Evolutionary conservation across 495 filamentous ascomycete genomes (phyloP).

Genomic region (Neurospora sp.): DNA sequence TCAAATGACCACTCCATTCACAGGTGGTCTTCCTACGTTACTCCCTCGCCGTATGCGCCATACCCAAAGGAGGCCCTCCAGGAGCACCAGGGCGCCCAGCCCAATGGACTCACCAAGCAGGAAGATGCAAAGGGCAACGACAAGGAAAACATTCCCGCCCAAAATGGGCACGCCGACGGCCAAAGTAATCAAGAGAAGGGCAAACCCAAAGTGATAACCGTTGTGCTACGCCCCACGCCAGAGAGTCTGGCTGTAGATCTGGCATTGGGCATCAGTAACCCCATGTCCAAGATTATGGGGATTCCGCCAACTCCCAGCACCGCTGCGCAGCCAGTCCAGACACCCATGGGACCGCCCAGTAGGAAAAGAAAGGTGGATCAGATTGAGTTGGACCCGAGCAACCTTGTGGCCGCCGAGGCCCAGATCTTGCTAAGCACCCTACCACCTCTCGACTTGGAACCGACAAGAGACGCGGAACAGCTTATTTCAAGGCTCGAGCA

Average conservation of each 20-base stretch:
- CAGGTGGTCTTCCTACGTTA: slow-evolving; percentile 78
- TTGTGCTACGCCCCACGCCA: slow-evolving; percentile 77
- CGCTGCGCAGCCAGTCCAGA: slow-evolving; percentile 6
- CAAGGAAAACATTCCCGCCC: slow-evolving; percentile 43
- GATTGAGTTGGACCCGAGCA: slow-evolving; percentile 63
- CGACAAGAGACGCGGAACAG: slow-evolving; percentile 56
- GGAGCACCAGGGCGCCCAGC: slow-evolving; percentile 16
- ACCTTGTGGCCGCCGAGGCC: slow-evolving; percentile 64
- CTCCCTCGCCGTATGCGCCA: slow-evolving; percentile 76
- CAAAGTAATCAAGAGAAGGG: slow-evolving; percentile 34
- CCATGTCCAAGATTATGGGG: slow-evolving; percentile 39
- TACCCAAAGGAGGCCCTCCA: slow-evolving; percentile 53
- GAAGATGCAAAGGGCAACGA: slow-evolving; percentile 18
- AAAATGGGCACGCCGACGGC: slow-evolving; percentile 31
- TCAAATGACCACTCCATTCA: slow-evolving; percentile 72
- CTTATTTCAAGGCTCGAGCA: slow-evolving; percentile 57
- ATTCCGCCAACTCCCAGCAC: slow-evolving; percentile 47
- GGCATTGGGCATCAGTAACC: slow-evolving; percentile 62
- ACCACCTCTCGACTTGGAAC: slow-evolving; percentile 64
- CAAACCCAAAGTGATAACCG: slow-evolving; percentile 60
- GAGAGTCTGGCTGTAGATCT: slow-evolving; percentile 66
- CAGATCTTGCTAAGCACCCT: slow-evolving; percentile 60
- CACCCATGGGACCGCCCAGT: slow-evolving; percentile 43
- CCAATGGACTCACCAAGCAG: slow-evolving; percentile 20
- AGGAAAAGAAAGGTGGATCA: slow-evolving; percentile 60